phyloP scores from a whole-genome alignment of 2,329 filamentous ascomycete genomes.

The Rutstroemia sp. region DNA sequence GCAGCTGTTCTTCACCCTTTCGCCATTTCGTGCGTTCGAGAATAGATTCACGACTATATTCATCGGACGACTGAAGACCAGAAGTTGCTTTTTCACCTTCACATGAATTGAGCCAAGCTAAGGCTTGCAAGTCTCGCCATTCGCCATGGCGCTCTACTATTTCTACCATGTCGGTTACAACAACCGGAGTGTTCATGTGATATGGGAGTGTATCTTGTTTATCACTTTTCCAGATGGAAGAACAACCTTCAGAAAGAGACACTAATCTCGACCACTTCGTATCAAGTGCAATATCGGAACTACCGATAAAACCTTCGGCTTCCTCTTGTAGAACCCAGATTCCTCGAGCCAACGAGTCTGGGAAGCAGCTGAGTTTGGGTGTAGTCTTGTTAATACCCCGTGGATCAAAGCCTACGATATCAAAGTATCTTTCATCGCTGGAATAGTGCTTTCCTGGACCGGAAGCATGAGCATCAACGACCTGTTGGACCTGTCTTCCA shows the following conservation, averaged over 20 bases:
- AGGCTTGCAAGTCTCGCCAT: slow-evolving; percentile 26
- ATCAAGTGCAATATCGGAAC: neutral
- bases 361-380: slow-evolving; percentile 30
- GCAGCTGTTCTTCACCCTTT: neutral
- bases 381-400: slow-evolving; percentile 33
- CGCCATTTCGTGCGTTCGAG: neutral
- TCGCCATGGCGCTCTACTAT: slow-evolving; percentile 37
- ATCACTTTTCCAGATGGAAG: slow-evolving; percentile 8
- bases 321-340: neutral
- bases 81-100: neutral
- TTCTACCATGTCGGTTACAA: slow-evolving; percentile 42
- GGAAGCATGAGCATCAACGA: slow-evolving; percentile 21
- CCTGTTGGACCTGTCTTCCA: slow-evolving; percentile 24
- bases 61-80: neutral
- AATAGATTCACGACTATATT: neutral
- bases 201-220: slow-evolving; percentile 20
- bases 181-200: slow-evolving; percentile 39
- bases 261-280: slow-evolving; percentile 17
- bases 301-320: neutral
- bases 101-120: slow-evolving; percentile 3
- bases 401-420: slow-evolving; percentile 37
- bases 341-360: slow-evolving; percentile 15
- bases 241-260: slow-evolving; percentile 21
- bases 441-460: neutral
- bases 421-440: slow-evolving; percentile 27